Percentiles rank a stretch among this genome's conserved stretches.
These are phyloP conservation scores for Colletotrichum plurivorum DNA, from an alignment of 2,329 filamentous ascomycete species.

Conservation along the genomic window DNA sequence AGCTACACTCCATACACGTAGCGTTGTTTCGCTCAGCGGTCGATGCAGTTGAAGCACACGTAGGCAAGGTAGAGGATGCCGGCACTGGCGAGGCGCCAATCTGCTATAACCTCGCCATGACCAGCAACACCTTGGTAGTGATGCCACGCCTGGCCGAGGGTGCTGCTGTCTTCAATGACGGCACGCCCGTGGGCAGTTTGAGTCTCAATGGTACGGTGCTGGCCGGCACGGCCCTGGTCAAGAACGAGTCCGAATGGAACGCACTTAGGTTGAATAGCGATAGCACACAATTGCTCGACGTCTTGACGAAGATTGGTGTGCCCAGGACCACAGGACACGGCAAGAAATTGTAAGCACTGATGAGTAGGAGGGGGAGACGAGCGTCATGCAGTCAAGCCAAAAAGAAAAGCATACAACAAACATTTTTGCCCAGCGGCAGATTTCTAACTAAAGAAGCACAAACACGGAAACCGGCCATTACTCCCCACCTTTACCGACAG, in stretches of 20 bases:
- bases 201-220: conserved; percentile 74
- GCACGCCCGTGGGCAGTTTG: conserved; percentile 56
- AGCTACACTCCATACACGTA: conserved; percentile 61
- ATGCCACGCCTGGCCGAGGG: conserved; percentile 70
- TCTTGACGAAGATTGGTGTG: conserved; percentile 59
- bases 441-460: conserved; percentile 31
- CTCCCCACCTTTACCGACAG: conserved; percentile 14
- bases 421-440: conserved; percentile 35
- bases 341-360: conserved; percentile 26
- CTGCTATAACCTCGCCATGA: conserved; percentile 76
- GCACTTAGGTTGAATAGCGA: conserved; percentile 54
- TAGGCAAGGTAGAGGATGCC: conserved; percentile 41
- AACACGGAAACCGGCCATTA: conserved; percentile 23
- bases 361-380: not conserved
- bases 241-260: conserved; percentile 71
- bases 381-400: conserved; percentile 14
- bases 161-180: conserved; percentile 47
- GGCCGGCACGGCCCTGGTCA: conserved; percentile 75
- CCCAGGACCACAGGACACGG: conserved; percentile 29
- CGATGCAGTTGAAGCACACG: conserved; percentile 50
- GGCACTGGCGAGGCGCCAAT: conserved; percentile 62
- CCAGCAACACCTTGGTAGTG: conserved; percentile 65
- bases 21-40: conserved; percentile 62
- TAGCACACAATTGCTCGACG: conserved; percentile 47
- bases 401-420: conserved; percentile 17